Conservation (phyloP, 495 filamentous ascomycete genomes). For the Apiosordaria backusii region DNA sequence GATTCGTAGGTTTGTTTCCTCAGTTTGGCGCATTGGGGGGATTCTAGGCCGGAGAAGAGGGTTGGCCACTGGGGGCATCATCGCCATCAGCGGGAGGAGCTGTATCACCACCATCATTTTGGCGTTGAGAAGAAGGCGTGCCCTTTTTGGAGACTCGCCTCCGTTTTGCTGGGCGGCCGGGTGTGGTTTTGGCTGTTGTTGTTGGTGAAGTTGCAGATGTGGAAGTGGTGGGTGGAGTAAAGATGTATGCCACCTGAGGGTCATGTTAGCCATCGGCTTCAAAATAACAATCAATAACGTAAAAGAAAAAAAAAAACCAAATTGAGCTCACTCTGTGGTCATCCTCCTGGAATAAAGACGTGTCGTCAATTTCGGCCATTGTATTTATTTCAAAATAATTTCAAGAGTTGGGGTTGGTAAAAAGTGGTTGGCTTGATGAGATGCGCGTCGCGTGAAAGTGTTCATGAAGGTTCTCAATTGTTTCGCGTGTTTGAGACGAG, state of each 20-base stretch:
- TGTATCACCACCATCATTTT: not conserved
- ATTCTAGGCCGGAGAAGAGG: conserved; percentile 62
- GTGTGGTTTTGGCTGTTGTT: conserved; percentile 19
- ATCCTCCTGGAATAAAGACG: conserved; percentile 26
- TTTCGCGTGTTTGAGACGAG: not conserved
- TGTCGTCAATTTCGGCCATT: conserved; percentile 20
- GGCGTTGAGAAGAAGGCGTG: not conserved
- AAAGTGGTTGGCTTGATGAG: not conserved
- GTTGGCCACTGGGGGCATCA: conserved; percentile 44
- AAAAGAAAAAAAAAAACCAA: not conserved
- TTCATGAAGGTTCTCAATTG: conserved; percentile 6
- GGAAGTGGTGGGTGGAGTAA: conserved; percentile 45
- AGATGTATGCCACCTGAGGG: conserved; percentile 66
- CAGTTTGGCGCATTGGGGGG: conserved; percentile 43
- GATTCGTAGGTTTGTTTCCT: conserved; percentile 61
- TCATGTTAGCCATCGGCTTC: not conserved
- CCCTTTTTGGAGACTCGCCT: conserved; percentile 48
- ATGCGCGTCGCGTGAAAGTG: conserved; percentile 1
- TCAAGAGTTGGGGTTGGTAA: not conserved
- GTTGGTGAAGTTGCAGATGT: conserved; percentile 24
- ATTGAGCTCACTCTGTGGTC: conserved; percentile 36
- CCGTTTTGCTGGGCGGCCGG: conserved; percentile 58
- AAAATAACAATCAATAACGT: not conserved
- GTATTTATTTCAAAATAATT: not conserved
- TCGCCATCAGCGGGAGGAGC: too few relatives aligned